Percentiles rank a stretch among this genome's conserved stretches.
phyloP scores from a whole-genome alignment of 1,284 basidiomycete genomes.

The Cryptococcus sp. region DNA sequence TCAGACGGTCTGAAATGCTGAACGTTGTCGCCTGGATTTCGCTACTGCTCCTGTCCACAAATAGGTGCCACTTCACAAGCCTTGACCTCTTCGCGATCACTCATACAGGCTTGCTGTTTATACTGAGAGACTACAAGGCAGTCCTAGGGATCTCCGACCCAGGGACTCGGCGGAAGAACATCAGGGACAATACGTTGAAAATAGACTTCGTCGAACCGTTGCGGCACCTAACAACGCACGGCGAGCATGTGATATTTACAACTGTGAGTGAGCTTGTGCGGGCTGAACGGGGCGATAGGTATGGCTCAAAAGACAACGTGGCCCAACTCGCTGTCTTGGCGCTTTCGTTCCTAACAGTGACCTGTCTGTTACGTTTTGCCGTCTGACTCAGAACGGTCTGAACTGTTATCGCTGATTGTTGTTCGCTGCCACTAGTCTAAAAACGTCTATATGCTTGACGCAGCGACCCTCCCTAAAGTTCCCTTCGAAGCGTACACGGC shows the following conservation, averaged over 20 bases:
- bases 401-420: background rate
- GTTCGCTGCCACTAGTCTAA: conserved; percentile 12
- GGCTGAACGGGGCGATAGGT: background rate
- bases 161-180: conserved; percentile 10
- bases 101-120: conserved; percentile 22
- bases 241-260: conserved; percentile 30
- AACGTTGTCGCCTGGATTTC: background rate
- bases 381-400: background rate
- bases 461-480: conserved; percentile 21
- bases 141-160: conserved; percentile 20
- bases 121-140: conserved; percentile 34
- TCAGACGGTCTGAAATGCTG: background rate
- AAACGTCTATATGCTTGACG: conserved; percentile 28
- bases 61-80: conserved; percentile 38
- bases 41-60: too few species aligned
- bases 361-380: too few species aligned
- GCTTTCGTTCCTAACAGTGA: background rate
- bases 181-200: conserved; percentile 22
- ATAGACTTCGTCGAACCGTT: conserved; percentile 22
- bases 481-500: conserved; percentile 3
- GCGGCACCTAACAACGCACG: conserved; percentile 31
- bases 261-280: conserved; percentile 19
- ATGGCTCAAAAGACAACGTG: background rate
- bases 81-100: conserved; percentile 37
- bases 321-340: background rate